Percentiles rank a stretch among this genome's conserved stretches.
Conservation (phyloP, 1,284 basidiomycete species). For the Porodaedalea pini region DNA sequence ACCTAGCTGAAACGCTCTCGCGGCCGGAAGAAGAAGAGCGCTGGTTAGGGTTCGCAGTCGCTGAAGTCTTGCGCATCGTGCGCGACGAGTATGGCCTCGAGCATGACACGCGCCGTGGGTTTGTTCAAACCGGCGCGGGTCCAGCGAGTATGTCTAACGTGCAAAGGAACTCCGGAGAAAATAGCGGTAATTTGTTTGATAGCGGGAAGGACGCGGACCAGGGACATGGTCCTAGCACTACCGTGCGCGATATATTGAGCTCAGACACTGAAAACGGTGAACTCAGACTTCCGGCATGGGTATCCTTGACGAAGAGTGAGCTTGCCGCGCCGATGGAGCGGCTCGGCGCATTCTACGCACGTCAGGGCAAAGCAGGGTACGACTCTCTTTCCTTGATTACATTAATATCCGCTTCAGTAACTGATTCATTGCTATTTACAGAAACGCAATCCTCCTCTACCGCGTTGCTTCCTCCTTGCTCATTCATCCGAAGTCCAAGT, state of each 20-base stretch:
- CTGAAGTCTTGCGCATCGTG: conserved; percentile 49
- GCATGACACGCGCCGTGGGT: background rate
- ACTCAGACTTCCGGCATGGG: conserved; percentile 62
- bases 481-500: background rate
- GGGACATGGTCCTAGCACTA: conserved; percentile 15
- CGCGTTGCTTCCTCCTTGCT: conserved; percentile 40
- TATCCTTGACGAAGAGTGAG: conserved; percentile 44
- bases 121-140: background rate
- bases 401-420: background rate
- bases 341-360: conserved; percentile 60
- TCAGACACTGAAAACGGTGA: conserved; percentile 39
- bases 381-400: conserved; percentile 27
- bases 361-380: conserved; percentile 57
- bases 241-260: conserved; percentile 22
- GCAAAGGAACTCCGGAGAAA: background rate
- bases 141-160: background rate
- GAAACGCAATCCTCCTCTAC: conserved; percentile 58
- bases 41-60: conserved; percentile 61
- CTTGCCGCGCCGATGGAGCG: conserved; percentile 68
- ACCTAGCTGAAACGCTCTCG: conserved; percentile 45
- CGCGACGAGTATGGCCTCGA: conserved; percentile 9
- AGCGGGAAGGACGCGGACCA: conserved; percentile 21
- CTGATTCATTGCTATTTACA: background rate
- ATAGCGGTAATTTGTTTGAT: no score
- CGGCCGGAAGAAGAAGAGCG: conserved; percentile 49